These are phyloP conservation scores for Bipolaris zeicola DNA, from an alignment of 2,329 filamentous ascomycete genomes.

Conservation along the genomic window DNA sequence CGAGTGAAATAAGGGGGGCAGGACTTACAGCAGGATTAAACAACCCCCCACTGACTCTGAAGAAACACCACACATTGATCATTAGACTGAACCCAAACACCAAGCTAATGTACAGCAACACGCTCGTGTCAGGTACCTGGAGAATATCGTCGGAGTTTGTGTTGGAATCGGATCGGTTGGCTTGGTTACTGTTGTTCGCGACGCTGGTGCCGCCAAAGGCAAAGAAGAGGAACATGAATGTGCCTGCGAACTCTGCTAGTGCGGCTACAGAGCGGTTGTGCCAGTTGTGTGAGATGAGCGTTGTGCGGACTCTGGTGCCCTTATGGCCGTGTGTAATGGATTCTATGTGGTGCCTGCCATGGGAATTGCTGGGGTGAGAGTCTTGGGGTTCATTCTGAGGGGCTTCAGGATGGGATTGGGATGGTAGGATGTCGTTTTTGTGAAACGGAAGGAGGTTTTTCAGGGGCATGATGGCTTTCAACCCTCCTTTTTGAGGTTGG, in stretches of 20 bases:
- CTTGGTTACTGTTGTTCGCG: conserved; percentile 37
- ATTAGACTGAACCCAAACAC: conserved; percentile 48
- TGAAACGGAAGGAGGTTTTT: too few species aligned
- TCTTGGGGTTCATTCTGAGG: too few species aligned
- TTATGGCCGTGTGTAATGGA: background rate
- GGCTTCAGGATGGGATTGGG: too few species aligned
- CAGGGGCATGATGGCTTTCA: too few species aligned
- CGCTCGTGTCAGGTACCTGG: conserved; percentile 41
- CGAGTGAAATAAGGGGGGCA: background rate
- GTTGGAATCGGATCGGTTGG: background rate
- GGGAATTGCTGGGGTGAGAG: too few species aligned
- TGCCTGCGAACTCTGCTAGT: conserved; percentile 47
- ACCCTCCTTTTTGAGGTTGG: too few species aligned
- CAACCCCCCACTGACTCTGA: conserved; percentile 46
- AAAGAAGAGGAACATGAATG: conserved; percentile 51
- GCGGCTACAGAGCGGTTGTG: conserved; percentile 46
- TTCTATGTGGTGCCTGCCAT: too few species aligned
- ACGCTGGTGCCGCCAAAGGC: conserved; percentile 48
- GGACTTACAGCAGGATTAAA: conserved; percentile 50
- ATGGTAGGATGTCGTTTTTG: too few species aligned
- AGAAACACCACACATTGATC: conserved; percentile 51
- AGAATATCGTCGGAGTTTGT: conserved; percentile 33
- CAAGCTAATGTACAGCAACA: conserved; percentile 46
- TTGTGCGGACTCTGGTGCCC: background rate
- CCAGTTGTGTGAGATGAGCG: conserved; percentile 22